Evolutionary conservation across 148 eudicot genomes (phyloP).

Genomic region (Rhododendron kiyosumense): DNA sequence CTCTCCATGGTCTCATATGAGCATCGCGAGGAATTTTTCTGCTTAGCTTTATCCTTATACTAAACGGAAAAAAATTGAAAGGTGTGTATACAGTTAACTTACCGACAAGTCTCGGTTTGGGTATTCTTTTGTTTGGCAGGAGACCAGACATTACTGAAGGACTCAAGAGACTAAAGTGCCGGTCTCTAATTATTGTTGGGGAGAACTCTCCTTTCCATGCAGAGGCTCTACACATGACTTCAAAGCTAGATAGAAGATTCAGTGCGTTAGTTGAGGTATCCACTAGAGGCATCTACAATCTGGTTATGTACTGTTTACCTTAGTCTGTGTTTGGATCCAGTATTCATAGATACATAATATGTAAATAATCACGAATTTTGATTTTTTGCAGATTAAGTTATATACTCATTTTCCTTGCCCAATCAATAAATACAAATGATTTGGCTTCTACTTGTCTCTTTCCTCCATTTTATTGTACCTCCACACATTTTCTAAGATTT

Average conservation of each 20-base stretch:
- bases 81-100: background rate
- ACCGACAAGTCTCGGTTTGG: background rate
- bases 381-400: background rate
- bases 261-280: slow-evolving; percentile 93
- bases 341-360: background rate
- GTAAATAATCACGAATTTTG: background rate
- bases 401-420: background rate
- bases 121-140: slow-evolving; percentile 35
- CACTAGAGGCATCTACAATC: background rate
- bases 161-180: slow-evolving; percentile 65
- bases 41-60: background rate
- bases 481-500: background rate
- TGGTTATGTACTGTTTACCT: background rate
- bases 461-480: background rate
- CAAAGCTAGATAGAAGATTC: slow-evolving; percentile 77
- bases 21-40: background rate
- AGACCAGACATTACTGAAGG: slow-evolving; percentile 76
- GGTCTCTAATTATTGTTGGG: slow-evolving; percentile 79
- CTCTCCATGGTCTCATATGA: background rate
- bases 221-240: slow-evolving; percentile 86
- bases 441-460: background rate
- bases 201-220: slow-evolving; percentile 85
- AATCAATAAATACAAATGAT: background rate
- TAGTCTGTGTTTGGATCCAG: background rate
- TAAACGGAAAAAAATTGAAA: background rate